Percentiles rank a stretch among this genome's conserved stretches.
Conservation (phyloP, 73 alveolate genomes). For the Paramecium biaurelia region DNA sequence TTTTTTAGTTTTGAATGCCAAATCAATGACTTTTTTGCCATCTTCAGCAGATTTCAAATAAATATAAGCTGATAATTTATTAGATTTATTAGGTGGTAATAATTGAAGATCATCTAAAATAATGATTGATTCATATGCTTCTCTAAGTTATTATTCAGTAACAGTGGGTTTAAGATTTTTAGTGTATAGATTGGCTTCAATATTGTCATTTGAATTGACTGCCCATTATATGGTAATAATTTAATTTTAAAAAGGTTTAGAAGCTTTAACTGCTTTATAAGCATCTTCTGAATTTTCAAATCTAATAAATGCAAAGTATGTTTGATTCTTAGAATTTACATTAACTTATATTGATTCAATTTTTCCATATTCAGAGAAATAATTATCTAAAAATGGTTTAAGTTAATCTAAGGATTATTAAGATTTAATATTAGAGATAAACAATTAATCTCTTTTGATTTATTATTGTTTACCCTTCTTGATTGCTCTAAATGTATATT, state of each 20-base stretch:
- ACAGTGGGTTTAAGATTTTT: conserved; percentile 6
- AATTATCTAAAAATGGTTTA: not conserved
- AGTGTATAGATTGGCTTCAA: conserved; percentile 30
- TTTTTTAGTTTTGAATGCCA: not conserved
- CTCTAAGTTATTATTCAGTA: conserved; percentile 21
- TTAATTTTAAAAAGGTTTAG: not conserved
- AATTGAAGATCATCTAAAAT: not conserved
- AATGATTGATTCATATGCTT: conserved; percentile 3
- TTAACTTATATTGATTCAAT: not conserved
- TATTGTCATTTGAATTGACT: not conserved
- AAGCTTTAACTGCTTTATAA: not conserved
- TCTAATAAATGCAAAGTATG: not conserved
- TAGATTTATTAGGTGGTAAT: not conserved
- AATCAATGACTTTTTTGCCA: conserved; percentile 45
- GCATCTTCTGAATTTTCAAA: conserved; percentile 18
- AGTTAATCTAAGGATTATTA: not conserved
- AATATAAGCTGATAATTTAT: not conserved
- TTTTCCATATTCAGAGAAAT: conserved; percentile 6
- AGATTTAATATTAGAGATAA: not conserved
- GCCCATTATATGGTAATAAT: not conserved
- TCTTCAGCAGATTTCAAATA: conserved; percentile 44
- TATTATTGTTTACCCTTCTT: not conserved
- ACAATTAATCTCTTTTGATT: not conserved
- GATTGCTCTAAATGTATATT: not conserved
- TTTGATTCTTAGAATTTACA: not conserved